Percentiles rank a stretch among this genome's conserved stretches.
Conservation (phyloP, 192 early-diverging fungal genomes). For the Umbelopsis vinacea region DNA sequence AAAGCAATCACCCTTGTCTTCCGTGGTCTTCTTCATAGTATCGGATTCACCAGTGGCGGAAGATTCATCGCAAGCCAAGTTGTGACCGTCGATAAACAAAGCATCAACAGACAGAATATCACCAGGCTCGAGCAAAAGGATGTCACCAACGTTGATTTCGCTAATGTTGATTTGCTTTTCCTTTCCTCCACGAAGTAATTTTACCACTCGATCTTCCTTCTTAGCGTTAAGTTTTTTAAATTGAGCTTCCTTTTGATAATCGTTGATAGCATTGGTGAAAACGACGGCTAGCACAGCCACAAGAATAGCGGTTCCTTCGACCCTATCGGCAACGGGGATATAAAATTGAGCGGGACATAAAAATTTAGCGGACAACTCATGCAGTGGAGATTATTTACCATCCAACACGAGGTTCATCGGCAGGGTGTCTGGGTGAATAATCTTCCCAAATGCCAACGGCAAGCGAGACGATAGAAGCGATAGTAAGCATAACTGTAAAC, state of each 20-base stretch:
- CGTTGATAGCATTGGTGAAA: constrained; percentile 88
- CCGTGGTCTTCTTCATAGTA: constrained; percentile 74
- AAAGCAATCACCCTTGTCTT: constrained; percentile 70
- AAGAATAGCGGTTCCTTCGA: constrained; percentile 79
- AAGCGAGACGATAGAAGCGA: constrained; percentile 84
- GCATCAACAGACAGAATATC: constrained; percentile 97
- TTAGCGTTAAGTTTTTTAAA: constrained; percentile 87
- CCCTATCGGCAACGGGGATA: constrained; percentile 23
- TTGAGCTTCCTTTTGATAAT: constrained; percentile 88
- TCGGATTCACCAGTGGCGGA: constrained; percentile 92
- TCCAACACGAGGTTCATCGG: constrained; percentile 75
- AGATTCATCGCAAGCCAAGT: constrained; percentile 87
- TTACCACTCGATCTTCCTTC: constrained; percentile 83
- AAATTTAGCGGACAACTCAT: not conserved
- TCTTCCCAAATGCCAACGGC: constrained; percentile 88
- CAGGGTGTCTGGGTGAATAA: constrained; percentile 59
- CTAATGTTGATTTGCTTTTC: constrained; percentile 75
- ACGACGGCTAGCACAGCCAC: constrained; percentile 87
- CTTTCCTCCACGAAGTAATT: constrained; percentile 74
- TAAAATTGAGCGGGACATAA: not conserved
- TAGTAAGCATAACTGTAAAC: constrained; percentile 78
- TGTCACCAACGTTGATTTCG: constrained; percentile 90
- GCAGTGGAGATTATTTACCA: constrained; percentile 56
- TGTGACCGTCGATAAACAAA: constrained; percentile 77
- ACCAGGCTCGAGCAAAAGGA: constrained; percentile 84